Evolutionary conservation across 176 grass and related monocot genomes (phyloP), one percentile per base, ranked within the genome.

Genomic region (Coix lacrymajobi): DNA sequence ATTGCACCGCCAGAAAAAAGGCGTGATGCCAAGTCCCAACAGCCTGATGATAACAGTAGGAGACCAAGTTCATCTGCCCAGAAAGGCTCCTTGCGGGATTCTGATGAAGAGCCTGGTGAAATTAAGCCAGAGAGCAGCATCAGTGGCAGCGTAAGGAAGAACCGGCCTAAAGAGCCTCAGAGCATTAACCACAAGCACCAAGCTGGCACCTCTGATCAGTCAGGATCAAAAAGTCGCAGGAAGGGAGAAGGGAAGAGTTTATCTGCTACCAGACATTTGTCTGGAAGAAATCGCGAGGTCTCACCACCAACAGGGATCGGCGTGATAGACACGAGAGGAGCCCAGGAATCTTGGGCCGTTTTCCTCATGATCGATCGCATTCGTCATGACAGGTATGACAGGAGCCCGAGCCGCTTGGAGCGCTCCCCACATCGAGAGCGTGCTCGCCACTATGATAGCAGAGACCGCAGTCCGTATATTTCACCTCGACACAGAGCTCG

Each of bases 41-140:
- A 33, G 9, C 33, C n/a, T 1, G 48, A 56, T 22, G 85, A 86
- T 38, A 71, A 82, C 5, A 68, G 74, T 74, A 92, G 80, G 79
- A 89, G 82, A 73, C 72, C 12, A 1, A 61, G 60, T 56, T 88
- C 77, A 3, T 91, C 87, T 31, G 22, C 67, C 66, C 86, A 52
- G 62, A 94, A 94, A 75, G 56, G 61, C 31, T 67, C 80, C 66
- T 71, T 45, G 36, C 76, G 86, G 3, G 86, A 83, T 81, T 83
- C 88, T 39, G 92, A 94, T 26, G 80, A 86, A 69, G 92, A 91
- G 71, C 88, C 88, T 5, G 93, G 91, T 20, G 96, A 96, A 79
- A 93, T 92, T 81, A 93, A 92, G 83, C 83, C 87, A 64, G 96
- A 96, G 37, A 78, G 82, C 79, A 93, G 92, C 79, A 87, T 66